Conservation (phyloP, 202 grass and related monocot genomes). For the Tripidium arundinaceum region DNA sequence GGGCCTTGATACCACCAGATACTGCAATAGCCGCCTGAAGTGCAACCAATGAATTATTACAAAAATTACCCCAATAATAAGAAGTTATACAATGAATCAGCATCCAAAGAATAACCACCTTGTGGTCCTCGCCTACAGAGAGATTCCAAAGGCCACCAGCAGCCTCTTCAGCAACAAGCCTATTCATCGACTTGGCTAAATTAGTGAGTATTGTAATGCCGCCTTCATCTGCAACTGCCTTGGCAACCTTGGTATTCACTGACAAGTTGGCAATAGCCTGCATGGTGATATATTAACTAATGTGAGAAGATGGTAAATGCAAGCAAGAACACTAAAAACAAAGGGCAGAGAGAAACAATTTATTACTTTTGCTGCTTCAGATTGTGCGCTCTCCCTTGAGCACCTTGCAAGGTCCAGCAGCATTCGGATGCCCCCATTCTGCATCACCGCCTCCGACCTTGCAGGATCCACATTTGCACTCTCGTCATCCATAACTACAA, state of each 20-base stretch:
- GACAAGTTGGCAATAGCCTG: slow-evolving; percentile 99
- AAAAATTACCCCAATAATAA: slow-evolving; percentile 4
- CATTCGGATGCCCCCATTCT: too few species aligned
- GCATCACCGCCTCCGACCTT: too few species aligned
- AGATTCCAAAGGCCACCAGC: slow-evolving; percentile 99
- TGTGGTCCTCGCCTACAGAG: slow-evolving; percentile 97
- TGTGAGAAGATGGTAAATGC: slow-evolving; percentile 31
- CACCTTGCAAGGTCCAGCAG: too few species aligned
- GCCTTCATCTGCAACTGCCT: slow-evolving; percentile 92
- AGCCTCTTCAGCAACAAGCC: slow-evolving; percentile 96
- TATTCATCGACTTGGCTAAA: slow-evolving; percentile 85
- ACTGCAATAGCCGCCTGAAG: slow-evolving; percentile 72
- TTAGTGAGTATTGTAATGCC: slow-evolving; percentile 81
- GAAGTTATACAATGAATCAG: slow-evolving; percentile 28
- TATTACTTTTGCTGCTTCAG: too few species aligned
- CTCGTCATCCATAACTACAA: too few species aligned
- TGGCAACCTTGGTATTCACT: slow-evolving; percentile 89
- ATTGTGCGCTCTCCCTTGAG: too few species aligned
- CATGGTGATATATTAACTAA: slow-evolving; percentile 12
- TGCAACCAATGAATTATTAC: slow-evolving; percentile 32
- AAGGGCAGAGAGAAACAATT: too few species aligned
- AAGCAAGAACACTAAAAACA: too few species aligned
- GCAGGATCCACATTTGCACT: too few species aligned
- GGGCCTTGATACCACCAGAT: slow-evolving; percentile 85
- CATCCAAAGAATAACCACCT: slow-evolving; percentile 60